Evolutionary conservation across 441 rosid genomes (phyloP), one percentile per base, ranked within the genome.

Genomic region (Erodium chrysanthum): DNA sequence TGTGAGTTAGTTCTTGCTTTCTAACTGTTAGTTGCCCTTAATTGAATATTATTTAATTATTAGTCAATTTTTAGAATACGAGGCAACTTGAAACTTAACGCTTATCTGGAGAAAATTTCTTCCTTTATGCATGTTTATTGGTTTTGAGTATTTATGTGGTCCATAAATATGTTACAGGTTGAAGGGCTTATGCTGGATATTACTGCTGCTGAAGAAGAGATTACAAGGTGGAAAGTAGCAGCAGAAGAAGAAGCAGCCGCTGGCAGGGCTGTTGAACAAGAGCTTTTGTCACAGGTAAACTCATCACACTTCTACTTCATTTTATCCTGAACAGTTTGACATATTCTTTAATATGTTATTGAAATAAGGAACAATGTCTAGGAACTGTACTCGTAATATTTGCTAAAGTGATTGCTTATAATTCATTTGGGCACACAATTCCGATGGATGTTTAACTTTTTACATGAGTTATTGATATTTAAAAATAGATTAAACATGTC

Each of bases 221-320:
- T 91, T 73, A 65, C 83, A 37, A 84, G 97, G 80, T 93, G 97
- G 98, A 93, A 91, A 88, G 85, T 83, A 52, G 98, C 98, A 74
- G 98, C 97, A 60, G 98, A 91, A 84, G 86, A 93, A 70, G 98
- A 91, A 79, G 98, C 98, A 76, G 96, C 88, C 71, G 97, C 97
- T 10, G 98, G 96, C 60, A 79, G 88, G 83, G 94, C 90, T 70
- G 87, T 93, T 75, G 98, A 93, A 74, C 90, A 84, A 74, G 95
- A 91, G 66, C 83, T 84, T 71, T 69, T 82, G 10, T 77, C 85
- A 37, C 89, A 88, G 96, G 98, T 91, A 69, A 76, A 75, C 70
- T 46, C 59, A 10, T 21, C 59, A 10, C 8, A 7, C 9, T 56
- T 56, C n/a, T n/a, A 54, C 25, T 54, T 18, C 7, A 54, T 54